phyloP scores from a whole-genome alignment of 163 green algal species.

The Prototheca cutis region DNA sequence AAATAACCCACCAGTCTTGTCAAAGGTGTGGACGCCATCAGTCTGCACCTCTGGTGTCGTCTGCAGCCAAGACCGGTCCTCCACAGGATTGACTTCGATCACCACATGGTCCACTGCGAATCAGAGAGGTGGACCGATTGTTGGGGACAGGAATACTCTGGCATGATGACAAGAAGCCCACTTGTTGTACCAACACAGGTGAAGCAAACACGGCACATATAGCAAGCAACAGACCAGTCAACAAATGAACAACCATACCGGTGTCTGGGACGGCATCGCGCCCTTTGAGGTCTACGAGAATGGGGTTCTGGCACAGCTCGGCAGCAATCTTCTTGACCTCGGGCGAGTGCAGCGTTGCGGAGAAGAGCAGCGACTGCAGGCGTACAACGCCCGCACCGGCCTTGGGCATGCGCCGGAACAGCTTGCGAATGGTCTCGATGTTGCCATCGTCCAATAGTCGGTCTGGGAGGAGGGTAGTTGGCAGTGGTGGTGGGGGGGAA shows the following conservation, averaged over 20 bases:
- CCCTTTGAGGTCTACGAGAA: conserved; percentile 67
- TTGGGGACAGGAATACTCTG: no score
- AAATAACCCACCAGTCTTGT: conserved; percentile 19
- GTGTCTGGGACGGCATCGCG: conserved; percentile 22
- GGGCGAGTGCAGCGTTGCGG: conserved; percentile 70
- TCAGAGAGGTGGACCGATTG: no score
- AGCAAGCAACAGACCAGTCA: no score
- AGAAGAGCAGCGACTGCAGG: conserved; percentile 75
- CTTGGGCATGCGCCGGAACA: conserved; percentile 64
- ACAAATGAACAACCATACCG: no score
- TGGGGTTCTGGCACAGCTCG: conserved; percentile 54
- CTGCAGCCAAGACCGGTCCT: conserved; percentile 62
- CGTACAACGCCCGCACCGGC: conserved; percentile 34
- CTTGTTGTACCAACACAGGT: no score
- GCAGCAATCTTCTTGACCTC: conserved; percentile 49
- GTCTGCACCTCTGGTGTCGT: conserved; percentile 40
- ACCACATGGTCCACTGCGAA: conserved; percentile 66
- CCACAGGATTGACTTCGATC: conserved; percentile 52
- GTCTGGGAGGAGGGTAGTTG: conserved; percentile 36
- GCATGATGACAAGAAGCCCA: no score
- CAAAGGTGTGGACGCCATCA: conserved; percentile 48
- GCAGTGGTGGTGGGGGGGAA: background rate
- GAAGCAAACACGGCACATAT: no score
- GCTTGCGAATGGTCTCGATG: conserved; percentile 47
- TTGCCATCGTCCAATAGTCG: conserved; percentile 60